phyloP scores from a whole-genome alignment of 305 asterid genomes.

The Fraxinus greggii region DNA sequence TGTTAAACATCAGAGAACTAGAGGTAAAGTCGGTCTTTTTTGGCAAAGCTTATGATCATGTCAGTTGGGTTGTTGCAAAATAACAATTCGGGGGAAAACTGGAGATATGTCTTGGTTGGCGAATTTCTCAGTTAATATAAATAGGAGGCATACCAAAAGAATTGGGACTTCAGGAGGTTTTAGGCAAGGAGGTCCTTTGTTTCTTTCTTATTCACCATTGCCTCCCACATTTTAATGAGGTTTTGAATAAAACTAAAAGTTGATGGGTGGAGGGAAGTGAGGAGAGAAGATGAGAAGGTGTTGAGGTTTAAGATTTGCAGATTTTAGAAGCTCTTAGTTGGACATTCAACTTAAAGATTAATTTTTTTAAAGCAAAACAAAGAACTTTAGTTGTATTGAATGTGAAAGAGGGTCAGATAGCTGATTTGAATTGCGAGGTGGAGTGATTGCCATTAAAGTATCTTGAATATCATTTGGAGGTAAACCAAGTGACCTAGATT shows the following conservation, averaged over 20 bases:
- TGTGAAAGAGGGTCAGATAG: background rate
- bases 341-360: background rate
- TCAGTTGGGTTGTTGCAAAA: background rate
- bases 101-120: background rate
- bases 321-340: background rate
- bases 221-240: background rate
- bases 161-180: background rate
- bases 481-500: background rate
- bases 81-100: no score
- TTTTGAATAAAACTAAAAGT: background rate
- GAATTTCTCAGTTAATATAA: background rate
- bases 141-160: background rate
- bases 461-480: background rate
- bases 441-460: background rate
- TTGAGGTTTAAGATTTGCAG: background rate
- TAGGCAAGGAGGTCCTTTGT: background rate
- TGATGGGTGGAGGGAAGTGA: background rate
- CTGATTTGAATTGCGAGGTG: background rate
- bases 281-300: background rate
- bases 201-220: background rate
- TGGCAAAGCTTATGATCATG: background rate
- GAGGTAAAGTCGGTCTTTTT: background rate
- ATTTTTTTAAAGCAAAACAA: no score
- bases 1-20: background rate
- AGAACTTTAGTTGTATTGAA: background rate